Conservation (phyloP, 106 monocot species). For the Hemerocallis citrina region DNA sequence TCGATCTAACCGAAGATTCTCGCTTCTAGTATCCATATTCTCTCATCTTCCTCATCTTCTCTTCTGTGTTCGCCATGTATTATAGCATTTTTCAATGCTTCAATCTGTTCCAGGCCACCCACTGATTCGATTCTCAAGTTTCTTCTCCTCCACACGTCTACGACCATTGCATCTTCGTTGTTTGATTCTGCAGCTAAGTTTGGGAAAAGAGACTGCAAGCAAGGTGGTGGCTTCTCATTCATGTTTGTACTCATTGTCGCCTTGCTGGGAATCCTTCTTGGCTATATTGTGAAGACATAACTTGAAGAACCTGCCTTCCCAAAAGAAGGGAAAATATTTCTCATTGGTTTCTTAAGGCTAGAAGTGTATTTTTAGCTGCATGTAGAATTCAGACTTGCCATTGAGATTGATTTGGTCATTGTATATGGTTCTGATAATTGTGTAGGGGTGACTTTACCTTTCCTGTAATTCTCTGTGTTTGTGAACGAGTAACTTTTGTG, state of each 20-base stretch:
- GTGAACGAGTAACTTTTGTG: no score
- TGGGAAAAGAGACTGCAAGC: constrained; percentile 45
- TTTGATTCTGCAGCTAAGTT: constrained; percentile 44
- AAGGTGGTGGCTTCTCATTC: constrained; percentile 61
- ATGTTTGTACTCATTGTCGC: constrained; percentile 53
- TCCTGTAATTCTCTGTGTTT: not conserved
- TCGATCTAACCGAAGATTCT: no score
- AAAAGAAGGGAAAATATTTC: not conserved
- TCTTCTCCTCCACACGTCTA: no score
- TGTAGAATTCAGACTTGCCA: constrained; percentile 1
- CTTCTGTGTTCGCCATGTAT: no score
- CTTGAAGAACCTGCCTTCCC: not conserved
- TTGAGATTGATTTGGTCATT: constrained; percentile 1
- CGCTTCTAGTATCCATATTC: no score
- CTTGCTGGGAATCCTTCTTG: constrained; percentile 52
- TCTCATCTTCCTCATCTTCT: no score
- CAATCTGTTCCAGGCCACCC: no score
- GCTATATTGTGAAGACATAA: constrained; percentile 52
- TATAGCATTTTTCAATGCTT: no score
- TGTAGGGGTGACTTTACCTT: not conserved
- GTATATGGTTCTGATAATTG: not conserved
- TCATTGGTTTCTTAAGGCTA: constrained; percentile 4
- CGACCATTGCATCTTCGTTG: no score
- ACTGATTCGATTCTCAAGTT: no score
- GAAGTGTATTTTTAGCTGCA: constrained; percentile 3